Percentiles rank a stretch among this genome's conserved stretches.
Evolutionary conservation across 768 basidiomycete genomes (phyloP).

Genomic region (Mycena belliarum): DNA sequence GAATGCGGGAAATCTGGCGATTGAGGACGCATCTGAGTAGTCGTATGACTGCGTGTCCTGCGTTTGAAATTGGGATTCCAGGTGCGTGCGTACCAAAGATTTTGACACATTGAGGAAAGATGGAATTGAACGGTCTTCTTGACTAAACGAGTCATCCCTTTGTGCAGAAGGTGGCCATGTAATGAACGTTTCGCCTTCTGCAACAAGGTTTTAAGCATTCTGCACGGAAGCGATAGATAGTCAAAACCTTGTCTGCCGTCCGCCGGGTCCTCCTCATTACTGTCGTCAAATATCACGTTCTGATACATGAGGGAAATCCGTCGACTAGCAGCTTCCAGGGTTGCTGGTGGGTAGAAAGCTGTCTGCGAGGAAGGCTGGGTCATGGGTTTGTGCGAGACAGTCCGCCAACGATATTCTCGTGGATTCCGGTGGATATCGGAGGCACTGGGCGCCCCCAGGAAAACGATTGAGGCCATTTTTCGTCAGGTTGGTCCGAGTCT

Average conservation of each 20-base stretch:
- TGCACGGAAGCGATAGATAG: not conserved
- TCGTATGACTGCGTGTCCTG: conserved; percentile 50
- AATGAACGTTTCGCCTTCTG: conserved; percentile 52
- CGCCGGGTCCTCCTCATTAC: conserved; percentile 35
- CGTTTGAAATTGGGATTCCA: conserved; percentile 26
- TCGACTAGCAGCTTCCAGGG: conserved; percentile 65
- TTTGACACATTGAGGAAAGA: conserved; percentile 29
- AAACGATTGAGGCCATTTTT: conserved; percentile 22
- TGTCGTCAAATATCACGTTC: conserved; percentile 67
- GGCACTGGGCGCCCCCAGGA: conserved; percentile 18
- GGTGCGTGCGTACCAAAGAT: conserved; percentile 14
- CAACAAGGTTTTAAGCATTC: conserved; percentile 1
- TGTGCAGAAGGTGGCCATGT: conserved; percentile 59
- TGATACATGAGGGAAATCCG: conserved; percentile 71
- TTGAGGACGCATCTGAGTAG: conserved; percentile 70
- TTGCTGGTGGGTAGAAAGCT: conserved; percentile 47
- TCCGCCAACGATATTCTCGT: conserved; percentile 26
- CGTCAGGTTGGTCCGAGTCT: no score
- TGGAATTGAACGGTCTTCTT: conserved; percentile 25
- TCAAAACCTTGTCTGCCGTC: conserved; percentile 14
- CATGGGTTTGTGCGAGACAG: conserved; percentile 21
- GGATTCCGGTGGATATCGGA: conserved; percentile 17
- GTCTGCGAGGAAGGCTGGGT: conserved; percentile 8
- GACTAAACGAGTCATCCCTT: conserved; percentile 19
- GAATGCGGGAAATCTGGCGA: conserved; percentile 72